phyloP scores from a whole-genome alignment of 139 green algal genomes.

The Tetraselmis chui region DNA sequence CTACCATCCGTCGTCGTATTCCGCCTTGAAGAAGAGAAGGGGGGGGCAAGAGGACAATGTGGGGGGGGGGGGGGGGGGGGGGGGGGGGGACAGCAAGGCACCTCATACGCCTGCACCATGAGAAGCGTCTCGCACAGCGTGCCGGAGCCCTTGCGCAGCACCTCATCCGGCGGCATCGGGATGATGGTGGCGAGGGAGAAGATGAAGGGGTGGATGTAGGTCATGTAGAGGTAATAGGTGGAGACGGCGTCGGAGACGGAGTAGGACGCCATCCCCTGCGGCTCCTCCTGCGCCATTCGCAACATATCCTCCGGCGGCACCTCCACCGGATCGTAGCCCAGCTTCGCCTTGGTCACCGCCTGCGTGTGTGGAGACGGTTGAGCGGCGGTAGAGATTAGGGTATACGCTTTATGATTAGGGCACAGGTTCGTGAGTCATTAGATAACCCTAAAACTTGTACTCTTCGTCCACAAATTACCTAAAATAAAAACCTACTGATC shows the following conservation, averaged over 20 bases:
- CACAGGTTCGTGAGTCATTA: too few species aligned
- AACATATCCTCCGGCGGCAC: constrained; percentile 96
- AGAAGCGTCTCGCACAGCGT: constrained; percentile 97
- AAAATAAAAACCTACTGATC: too few species aligned
- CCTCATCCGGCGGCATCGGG: constrained; percentile 93
- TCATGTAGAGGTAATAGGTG: constrained; percentile 99
- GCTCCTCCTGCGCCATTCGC: constrained; percentile 52
- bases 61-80: too few species aligned
- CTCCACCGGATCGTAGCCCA: constrained; percentile 94
- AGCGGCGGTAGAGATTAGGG: too few species aligned
- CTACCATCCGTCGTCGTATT: too few species aligned
- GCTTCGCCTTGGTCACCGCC: constrained; percentile 94
- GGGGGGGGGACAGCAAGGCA: too few species aligned
- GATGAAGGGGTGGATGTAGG: constrained; percentile 99
- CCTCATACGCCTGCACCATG: constrained; percentile 67
- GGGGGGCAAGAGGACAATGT: too few species aligned
- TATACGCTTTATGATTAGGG: too few species aligned
- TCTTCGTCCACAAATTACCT: too few species aligned
- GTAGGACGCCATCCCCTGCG: constrained; percentile 90
- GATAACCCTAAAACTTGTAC: too few species aligned
- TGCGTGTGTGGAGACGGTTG: too few species aligned
- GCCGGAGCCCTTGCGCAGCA: constrained; percentile 89
- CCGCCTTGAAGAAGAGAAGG: too few species aligned
- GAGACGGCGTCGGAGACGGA: constrained; percentile 94
- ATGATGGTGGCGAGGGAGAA: constrained; percentile 98